These are phyloP conservation scores for Starmerella stigmatis DNA, from an alignment of 805 yeast species.

Conservation along the genomic window DNA sequence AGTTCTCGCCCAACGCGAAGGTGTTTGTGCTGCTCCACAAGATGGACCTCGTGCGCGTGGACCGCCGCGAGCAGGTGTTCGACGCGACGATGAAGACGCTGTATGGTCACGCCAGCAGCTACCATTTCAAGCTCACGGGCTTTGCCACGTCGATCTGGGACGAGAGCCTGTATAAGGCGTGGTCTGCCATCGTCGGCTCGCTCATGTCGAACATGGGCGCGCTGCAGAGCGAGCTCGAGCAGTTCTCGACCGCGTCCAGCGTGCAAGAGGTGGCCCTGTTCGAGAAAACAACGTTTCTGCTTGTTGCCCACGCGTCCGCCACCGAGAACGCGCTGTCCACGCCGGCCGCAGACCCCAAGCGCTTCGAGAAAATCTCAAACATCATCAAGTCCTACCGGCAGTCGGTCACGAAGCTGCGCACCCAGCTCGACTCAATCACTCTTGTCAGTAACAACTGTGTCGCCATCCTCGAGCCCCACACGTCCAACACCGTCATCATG, in stretches of 20 bases:
- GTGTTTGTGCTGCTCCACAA: conserved; percentile 87
- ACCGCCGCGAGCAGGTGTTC: conserved; percentile 74
- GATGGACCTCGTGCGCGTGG: conserved; percentile 88
- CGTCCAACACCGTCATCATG: conserved; percentile 37
- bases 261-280: conserved; percentile 86
- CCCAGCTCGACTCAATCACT: conserved; percentile 69
- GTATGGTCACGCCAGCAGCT: conserved; percentile 62
- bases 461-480: conserved; percentile 35
- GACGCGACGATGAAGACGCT: conserved; percentile 73
- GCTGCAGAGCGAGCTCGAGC: conserved; percentile 64
- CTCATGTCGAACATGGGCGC: conserved; percentile 81
- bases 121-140: conserved; percentile 60
- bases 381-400: conserved; percentile 91
- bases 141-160: conserved; percentile 97
- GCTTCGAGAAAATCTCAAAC: conserved; percentile 88
- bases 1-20: conserved; percentile 81
- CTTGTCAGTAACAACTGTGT: conserved; percentile 44
- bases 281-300: conserved; percentile 86
- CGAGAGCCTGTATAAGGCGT: conserved; percentile 87
- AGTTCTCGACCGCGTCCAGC: conserved; percentile 60
- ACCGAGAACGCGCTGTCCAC: conserved; percentile 15
- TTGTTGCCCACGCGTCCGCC: conserved; percentile 43
- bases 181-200: conserved; percentile 94
- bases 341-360: conserved; percentile 60
- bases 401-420: conserved; percentile 74